Evolutionary conservation across 2,329 filamentous ascomycete species (phyloP).

Genomic region (Salinomyces thailandicus): DNA sequence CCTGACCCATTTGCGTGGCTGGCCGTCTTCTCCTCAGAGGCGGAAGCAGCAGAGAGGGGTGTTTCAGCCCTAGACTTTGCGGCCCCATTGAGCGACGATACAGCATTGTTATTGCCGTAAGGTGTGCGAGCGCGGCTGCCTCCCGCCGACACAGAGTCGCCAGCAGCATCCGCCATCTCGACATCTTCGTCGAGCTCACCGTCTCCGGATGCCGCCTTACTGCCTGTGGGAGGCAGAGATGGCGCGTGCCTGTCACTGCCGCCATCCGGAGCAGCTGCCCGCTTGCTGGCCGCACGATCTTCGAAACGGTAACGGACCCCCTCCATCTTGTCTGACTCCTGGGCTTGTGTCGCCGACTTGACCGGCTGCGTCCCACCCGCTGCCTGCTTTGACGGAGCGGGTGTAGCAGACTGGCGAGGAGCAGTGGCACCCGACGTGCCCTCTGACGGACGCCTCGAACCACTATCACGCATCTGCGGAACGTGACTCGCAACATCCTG

Average conservation of each 20-base stretch:
- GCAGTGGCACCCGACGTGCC: background rate
- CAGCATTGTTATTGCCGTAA: background rate
- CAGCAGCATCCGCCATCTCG: constrained; percentile 22
- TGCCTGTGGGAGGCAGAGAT: background rate
- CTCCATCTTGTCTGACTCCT: constrained; percentile 30
- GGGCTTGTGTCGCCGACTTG: constrained; percentile 11
- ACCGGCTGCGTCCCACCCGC: background rate
- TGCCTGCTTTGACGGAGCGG: background rate
- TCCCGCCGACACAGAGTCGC: background rate
- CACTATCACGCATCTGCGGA: constrained; percentile 6
- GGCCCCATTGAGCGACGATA: constrained; percentile 8
- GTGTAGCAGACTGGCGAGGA: constrained; percentile 1
- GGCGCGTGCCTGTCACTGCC: constrained; percentile 4
- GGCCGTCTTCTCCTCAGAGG: constrained; percentile 6
- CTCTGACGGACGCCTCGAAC: constrained; percentile 3
- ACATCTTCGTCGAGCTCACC: constrained; percentile 25
- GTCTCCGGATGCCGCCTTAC: constrained; percentile 10
- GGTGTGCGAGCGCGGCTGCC: constrained; percentile 3
- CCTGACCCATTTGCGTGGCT: constrained; percentile 8
- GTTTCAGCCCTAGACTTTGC: constrained; percentile 16
- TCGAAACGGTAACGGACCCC: constrained; percentile 23
- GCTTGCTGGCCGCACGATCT: constrained; percentile 19
- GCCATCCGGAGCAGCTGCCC: constrained; percentile 6
- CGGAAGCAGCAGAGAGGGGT: constrained; percentile 9
- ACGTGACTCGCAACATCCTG: constrained; percentile 12